Evolutionary conservation across 2,329 filamentous ascomycete genomes (phyloP).

Genomic region (Pochonia chlamydosporia): DNA sequence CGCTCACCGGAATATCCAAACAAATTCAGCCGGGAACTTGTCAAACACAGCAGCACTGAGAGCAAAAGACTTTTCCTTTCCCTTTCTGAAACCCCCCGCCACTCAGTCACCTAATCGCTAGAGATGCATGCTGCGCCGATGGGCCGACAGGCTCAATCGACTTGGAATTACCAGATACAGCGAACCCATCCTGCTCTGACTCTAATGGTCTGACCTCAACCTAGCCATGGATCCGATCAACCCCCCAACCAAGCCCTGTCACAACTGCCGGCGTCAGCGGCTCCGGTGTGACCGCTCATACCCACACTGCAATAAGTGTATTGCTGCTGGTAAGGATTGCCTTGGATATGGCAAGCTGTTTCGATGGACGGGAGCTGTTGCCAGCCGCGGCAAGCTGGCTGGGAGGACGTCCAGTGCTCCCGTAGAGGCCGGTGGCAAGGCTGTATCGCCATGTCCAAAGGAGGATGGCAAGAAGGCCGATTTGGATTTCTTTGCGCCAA

Average conservation of each 20-base stretch:
- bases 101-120: not conserved
- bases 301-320: slow-evolving; percentile 47
- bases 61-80: not conserved
- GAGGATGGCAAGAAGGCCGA: slow-evolving; percentile 6
- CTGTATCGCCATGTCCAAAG: slow-evolving; percentile 7
- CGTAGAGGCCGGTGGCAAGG: slow-evolving; percentile 10
- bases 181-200: slow-evolving; percentile 1
- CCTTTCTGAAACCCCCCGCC: slow-evolving; percentile 5
- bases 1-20: not conserved
- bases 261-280: slow-evolving; percentile 48
- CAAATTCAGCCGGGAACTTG: not conserved
- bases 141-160: slow-evolving; percentile 9
- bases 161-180: slow-evolving; percentile 6
- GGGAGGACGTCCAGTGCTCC: slow-evolving; percentile 32
- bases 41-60: slow-evolving; percentile 2
- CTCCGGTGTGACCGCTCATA: slow-evolving; percentile 47
- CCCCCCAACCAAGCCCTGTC: slow-evolving; percentile 34
- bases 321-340: slow-evolving; percentile 41
- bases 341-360: slow-evolving; percentile 48
- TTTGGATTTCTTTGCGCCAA: slow-evolving; percentile 1
- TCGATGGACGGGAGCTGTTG: slow-evolving; percentile 44
- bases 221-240: slow-evolving; percentile 17
- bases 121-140: slow-evolving; percentile 7
- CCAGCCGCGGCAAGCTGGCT: slow-evolving; percentile 35
- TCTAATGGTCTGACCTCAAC: not conserved